phyloP scores from a whole-genome alignment of 768 basidiomycete genomes.

The Naganishia onofrii region DNA sequence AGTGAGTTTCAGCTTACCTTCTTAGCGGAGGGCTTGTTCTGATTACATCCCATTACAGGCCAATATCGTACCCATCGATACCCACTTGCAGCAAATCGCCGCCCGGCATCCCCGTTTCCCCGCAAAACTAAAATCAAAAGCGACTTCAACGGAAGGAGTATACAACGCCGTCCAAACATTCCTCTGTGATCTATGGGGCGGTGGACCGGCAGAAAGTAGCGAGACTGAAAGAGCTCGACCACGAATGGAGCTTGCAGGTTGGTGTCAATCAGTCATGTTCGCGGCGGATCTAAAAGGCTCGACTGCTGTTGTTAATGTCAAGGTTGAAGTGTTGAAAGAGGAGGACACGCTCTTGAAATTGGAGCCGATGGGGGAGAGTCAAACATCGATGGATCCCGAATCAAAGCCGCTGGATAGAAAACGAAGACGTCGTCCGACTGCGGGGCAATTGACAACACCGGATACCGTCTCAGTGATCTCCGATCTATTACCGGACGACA shows the following conservation, averaged over 20 bases:
- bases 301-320: constrained; percentile 21
- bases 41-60: constrained; percentile 55
- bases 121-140: constrained; percentile 40
- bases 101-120: constrained; percentile 51
- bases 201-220: background rate
- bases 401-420: background rate
- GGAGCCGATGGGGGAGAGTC: background rate
- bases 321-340: background rate
- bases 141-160: constrained; percentile 43
- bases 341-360: background rate
- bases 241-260: constrained; percentile 43
- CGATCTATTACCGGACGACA: background rate
- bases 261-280: constrained; percentile 52
- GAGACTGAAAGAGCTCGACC: background rate
- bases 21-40: constrained; percentile 30
- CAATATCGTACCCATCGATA: constrained; percentile 90
- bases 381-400: background rate
- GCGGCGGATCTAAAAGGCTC: constrained; percentile 45
- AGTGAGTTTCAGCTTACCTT: constrained; percentile 54
- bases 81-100: constrained; percentile 89
- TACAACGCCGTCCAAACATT: constrained; percentile 49
- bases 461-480: background rate
- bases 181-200: constrained; percentile 44
- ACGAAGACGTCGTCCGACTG: background rate
- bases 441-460: background rate